Evolutionary conservation across 495 filamentous ascomycete genomes (phyloP).

Genomic region (Schizothecium vesticola): DNA sequence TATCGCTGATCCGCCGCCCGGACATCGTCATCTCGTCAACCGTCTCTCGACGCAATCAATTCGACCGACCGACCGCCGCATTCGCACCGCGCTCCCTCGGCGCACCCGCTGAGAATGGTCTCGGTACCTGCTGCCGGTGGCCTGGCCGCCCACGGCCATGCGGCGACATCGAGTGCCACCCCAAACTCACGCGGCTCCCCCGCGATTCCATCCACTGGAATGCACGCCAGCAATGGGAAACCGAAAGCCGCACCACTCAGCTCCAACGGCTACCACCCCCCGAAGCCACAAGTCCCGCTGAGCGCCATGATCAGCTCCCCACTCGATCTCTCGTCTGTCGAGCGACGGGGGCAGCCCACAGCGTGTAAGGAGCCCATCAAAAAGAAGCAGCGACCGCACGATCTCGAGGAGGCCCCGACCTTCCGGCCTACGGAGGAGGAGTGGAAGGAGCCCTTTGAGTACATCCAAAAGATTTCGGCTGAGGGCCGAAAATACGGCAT

Average conservation of each 20-base stretch:
- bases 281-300: slow-evolving; percentile 43
- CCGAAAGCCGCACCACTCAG: slow-evolving; percentile 39
- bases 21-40: not conserved
- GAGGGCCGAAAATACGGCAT: slow-evolving; percentile 84
- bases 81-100: not conserved
- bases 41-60: not conserved
- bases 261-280: slow-evolving; percentile 50
- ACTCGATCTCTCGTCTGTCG: slow-evolving; percentile 84
- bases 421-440: slow-evolving; percentile 89
- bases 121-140: slow-evolving; percentile 35
- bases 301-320: slow-evolving; percentile 52
- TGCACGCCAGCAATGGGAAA: slow-evolving; percentile 35
- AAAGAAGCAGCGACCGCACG: slow-evolving; percentile 69
- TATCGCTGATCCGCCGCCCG: slow-evolving; percentile 9
- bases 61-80: not conserved
- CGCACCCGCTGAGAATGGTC: slow-evolving; percentile 32
- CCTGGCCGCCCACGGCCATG: slow-evolving; percentile 28
- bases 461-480: slow-evolving; percentile 80
- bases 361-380: slow-evolving; percentile 70
- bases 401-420: slow-evolving; percentile 83
- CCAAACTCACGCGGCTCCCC: slow-evolving; percentile 46
- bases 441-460: slow-evolving; percentile 88
- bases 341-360: slow-evolving; percentile 75
- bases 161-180: slow-evolving; percentile 30
- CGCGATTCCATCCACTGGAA: slow-evolving; percentile 30